Percentiles rank a stretch among this genome's conserved stretches.
Conservation (phyloP, 2,329 filamentous ascomycete species). For the Stachybotrys chlorohalonatus region DNA sequence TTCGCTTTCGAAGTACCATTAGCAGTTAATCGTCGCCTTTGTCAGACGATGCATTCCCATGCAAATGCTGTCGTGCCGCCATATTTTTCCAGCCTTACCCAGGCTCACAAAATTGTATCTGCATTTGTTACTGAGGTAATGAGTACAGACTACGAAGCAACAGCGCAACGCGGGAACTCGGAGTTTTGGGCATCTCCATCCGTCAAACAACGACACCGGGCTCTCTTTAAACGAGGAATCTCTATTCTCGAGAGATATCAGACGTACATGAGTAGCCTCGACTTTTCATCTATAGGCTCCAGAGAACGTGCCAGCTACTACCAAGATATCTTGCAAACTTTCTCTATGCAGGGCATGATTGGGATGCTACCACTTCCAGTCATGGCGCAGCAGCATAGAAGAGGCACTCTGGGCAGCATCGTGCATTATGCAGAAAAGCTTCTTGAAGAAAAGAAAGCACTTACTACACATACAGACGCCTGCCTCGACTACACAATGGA, state of each 20-base stretch:
- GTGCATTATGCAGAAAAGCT: neutral
- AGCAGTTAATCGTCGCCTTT: neutral
- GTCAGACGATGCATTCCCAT: neutral
- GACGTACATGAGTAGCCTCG: neutral
- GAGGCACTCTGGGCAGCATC: neutral
- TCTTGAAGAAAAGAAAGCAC: neutral
- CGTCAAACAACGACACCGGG: neutral
- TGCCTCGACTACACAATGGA: neutral
- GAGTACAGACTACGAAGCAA: neutral
- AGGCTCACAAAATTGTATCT: neutral
- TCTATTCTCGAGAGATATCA: neutral
- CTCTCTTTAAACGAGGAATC: neutral
- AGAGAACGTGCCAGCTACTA: neutral
- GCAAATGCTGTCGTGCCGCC: neutral
- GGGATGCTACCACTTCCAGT: neutral
- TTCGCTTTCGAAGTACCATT: neutral
- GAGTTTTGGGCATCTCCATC: neutral
- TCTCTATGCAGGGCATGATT: neutral
- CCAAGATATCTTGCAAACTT: neutral
- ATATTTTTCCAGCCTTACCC: neutral
- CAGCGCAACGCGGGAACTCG: neutral
- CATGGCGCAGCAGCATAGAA: neutral
- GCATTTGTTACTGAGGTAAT: neutral
- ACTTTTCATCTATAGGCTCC: neutral
- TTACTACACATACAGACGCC: neutral